These are phyloP conservation scores for Plasmodium sp. DNA, from an alignment of 169 alveolate genomes.

Conservation along the genomic window DNA sequence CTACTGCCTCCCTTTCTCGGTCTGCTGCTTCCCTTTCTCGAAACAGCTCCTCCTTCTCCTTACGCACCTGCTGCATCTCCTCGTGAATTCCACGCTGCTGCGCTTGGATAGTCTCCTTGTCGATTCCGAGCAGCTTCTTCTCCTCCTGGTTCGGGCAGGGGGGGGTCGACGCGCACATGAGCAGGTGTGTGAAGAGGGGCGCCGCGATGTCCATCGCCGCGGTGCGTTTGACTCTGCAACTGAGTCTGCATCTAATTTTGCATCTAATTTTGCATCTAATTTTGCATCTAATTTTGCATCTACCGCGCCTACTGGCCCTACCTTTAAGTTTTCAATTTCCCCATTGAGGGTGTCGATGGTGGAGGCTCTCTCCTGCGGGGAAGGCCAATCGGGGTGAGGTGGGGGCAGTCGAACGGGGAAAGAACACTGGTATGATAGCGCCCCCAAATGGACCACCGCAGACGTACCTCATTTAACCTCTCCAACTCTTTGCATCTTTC, in stretches of 20 bases:
- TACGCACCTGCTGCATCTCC: not conserved
- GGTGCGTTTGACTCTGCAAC: not conserved
- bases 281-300: not conserved
- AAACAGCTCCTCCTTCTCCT: constrained; percentile 5
- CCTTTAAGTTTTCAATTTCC: constrained; percentile 17
- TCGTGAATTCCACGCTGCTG: constrained; percentile 12
- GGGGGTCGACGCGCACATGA: not conserved
- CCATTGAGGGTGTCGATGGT: not conserved
- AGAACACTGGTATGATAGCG: not conserved
- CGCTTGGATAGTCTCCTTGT: constrained; percentile 5
- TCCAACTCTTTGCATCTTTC: not conserved
- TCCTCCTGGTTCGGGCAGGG: constrained; percentile 2
- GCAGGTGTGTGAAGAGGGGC: not conserved
- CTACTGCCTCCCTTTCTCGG: not conserved
- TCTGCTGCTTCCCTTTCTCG: not conserved
- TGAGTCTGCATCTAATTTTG: not conserved
- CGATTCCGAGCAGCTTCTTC: constrained; percentile 7
- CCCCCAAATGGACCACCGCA: not conserved
- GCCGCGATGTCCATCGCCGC: not conserved
- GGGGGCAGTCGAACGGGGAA: not conserved
- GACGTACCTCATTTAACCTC: constrained; percentile 12
- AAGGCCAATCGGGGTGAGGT: not conserved
- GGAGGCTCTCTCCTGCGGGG: constrained; percentile 3
- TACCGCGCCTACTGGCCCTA: not conserved
- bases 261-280: not conserved